Evolutionary conservation across 2,329 filamentous ascomycete species (phyloP).

Genomic region (Cryphonectria naterciae): DNA sequence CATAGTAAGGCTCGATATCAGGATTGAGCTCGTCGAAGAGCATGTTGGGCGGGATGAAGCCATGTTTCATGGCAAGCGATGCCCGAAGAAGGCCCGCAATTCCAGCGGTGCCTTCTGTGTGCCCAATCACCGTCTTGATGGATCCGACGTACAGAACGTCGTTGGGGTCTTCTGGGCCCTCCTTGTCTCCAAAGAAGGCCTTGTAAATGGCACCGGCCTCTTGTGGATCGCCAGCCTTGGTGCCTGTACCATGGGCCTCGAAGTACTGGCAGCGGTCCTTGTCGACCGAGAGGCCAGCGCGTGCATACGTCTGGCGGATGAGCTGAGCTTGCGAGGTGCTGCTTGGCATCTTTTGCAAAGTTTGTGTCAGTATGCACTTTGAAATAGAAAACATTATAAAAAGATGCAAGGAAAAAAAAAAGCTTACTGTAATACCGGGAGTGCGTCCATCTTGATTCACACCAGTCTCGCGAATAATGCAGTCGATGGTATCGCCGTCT

Average conservation of each 20-base stretch:
- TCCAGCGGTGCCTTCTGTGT: slow-evolving; percentile 37
- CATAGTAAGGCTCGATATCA: slow-evolving; percentile 5
- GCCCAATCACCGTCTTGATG: slow-evolving; percentile 33
- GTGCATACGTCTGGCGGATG: slow-evolving; percentile 45
- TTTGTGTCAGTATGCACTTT: no score
- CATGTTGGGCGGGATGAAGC: slow-evolving; percentile 33
- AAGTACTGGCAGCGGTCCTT: slow-evolving; percentile 36
- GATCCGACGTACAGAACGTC: slow-evolving; percentile 33
- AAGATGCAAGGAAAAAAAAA: no score
- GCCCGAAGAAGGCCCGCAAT: slow-evolving; percentile 34
- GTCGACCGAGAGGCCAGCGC: slow-evolving; percentile 42
- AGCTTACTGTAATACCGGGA: slow-evolving; percentile 36
- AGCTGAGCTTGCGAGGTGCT: slow-evolving; percentile 43
- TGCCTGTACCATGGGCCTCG: slow-evolving; percentile 36
- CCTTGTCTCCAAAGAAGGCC: slow-evolving; percentile 34
- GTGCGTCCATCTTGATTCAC: slow-evolving; percentile 52
- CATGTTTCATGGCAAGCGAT: slow-evolving; percentile 34
- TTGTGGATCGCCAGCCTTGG: slow-evolving; percentile 33
- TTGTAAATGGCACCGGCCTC: slow-evolving; percentile 41
- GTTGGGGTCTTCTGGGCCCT: slow-evolving; percentile 24
- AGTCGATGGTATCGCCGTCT: slow-evolving; percentile 39
- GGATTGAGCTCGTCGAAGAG: slow-evolving; percentile 34
- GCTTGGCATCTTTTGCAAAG: slow-evolving; percentile 38
- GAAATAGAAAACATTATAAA: no score
- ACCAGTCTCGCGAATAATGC: slow-evolving; percentile 48